These are phyloP conservation scores for Stachybotrys chlorohalonatus DNA, from an alignment of 2,329 filamentous ascomycete species.

Conservation along the genomic window DNA sequence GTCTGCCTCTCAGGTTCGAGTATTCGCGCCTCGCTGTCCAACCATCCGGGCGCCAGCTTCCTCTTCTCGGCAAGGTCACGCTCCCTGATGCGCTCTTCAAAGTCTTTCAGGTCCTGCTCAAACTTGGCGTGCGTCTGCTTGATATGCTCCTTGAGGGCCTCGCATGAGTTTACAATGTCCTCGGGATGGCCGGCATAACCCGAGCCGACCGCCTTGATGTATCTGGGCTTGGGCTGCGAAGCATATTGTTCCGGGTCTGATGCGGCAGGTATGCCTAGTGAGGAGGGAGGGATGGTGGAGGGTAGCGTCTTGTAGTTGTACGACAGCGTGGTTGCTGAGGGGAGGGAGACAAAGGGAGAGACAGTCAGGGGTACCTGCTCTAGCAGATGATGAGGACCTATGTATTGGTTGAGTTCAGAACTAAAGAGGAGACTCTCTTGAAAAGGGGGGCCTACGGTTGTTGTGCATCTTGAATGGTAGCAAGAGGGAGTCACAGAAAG, in stretches of 20 bases:
- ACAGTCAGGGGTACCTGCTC: constrained; percentile 90
- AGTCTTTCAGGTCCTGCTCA: constrained; percentile 54
- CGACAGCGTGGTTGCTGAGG: constrained; percentile 80
- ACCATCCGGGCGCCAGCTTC: constrained; percentile 69
- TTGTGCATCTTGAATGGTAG: constrained; percentile 16
- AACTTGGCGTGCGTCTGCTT: constrained; percentile 59
- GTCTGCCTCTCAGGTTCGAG: constrained; percentile 54
- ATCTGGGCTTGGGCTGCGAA: constrained; percentile 47
- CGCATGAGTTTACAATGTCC: constrained; percentile 76
- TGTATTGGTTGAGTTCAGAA: constrained; percentile 6
- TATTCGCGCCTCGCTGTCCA: constrained; percentile 63
- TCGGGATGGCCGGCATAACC: constrained; percentile 80
- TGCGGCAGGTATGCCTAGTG: constrained; percentile 24
- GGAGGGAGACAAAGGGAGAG: constrained; percentile 87
- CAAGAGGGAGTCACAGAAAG: too few relatives aligned
- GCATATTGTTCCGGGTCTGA: constrained; percentile 18
- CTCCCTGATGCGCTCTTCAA: constrained; percentile 57
- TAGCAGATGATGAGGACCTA: constrained; percentile 76
- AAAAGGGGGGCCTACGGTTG: constrained; percentile 19
- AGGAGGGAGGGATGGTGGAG: constrained; percentile 61
- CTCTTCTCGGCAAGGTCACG: constrained; percentile 72
- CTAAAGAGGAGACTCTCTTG: background rate
- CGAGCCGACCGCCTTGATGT: constrained; percentile 67
- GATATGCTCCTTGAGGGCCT: constrained; percentile 68
- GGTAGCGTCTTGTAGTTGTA: constrained; percentile 93